Evolutionary conservation across 495 filamentous ascomycete species (phyloP).

Genomic region (Penicillium psychrofluorescens): DNA sequence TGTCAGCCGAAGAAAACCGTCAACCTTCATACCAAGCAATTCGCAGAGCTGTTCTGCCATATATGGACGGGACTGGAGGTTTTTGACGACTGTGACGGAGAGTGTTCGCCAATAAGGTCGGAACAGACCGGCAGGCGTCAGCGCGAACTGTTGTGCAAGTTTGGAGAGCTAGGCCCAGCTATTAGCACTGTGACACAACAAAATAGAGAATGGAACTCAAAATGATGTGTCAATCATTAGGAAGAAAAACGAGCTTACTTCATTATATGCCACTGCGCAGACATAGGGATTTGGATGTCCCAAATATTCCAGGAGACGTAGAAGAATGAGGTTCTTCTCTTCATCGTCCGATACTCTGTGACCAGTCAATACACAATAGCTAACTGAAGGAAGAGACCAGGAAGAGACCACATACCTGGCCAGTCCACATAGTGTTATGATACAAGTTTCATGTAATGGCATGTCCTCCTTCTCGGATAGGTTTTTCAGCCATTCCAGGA

Average conservation of each 20-base stretch:
- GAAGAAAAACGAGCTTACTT: conserved; percentile 42
- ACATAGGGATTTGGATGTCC: conserved; percentile 76
- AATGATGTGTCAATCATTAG: not conserved
- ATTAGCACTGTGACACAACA: not conserved
- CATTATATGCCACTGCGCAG: conserved; percentile 71
- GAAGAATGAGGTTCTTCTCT: conserved; percentile 76
- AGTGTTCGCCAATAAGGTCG: conserved; percentile 82
- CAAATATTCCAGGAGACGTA: conserved; percentile 78
- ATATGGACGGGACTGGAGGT: conserved; percentile 71
- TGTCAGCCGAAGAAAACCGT: conserved; percentile 66
- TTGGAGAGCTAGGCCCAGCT: conserved; percentile 39
- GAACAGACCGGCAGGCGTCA: conserved; percentile 60
- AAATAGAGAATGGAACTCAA: conserved; percentile 1
- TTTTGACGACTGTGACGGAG: conserved; percentile 70
- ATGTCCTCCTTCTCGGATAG: conserved; percentile 59
- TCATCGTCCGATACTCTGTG: conserved; percentile 58
- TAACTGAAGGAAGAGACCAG: too few species aligned
- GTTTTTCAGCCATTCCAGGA: conserved; percentile 60
- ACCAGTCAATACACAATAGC: not conserved
- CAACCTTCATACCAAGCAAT: conserved; percentile 62
- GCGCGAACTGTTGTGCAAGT: conserved; percentile 55
- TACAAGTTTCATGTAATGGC: conserved; percentile 70
- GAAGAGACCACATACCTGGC: conserved; percentile 43
- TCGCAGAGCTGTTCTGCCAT: conserved; percentile 75
- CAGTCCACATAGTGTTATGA: conserved; percentile 76